Conservation (phyloP, 2,329 filamentous ascomycete species). For the Scytalidium lignicola region DNA sequence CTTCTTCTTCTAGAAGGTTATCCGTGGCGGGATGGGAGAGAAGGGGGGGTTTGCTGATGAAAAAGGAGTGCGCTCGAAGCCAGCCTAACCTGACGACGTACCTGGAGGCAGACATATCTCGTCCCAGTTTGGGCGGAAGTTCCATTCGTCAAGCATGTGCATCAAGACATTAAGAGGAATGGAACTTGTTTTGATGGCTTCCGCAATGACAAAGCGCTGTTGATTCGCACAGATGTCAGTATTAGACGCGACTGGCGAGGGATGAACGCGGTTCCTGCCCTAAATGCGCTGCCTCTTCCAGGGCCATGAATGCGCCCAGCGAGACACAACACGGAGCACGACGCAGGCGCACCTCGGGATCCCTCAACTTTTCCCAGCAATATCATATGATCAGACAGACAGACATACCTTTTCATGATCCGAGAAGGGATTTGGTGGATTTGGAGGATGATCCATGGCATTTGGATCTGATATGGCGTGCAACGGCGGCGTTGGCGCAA, state of each 20-base stretch:
- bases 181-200: slow-evolving; percentile 43
- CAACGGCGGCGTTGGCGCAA: slow-evolving; percentile 1
- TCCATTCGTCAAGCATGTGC: slow-evolving; percentile 36
- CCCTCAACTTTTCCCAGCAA: slow-evolving; percentile 1
- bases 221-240: slow-evolving; percentile 13
- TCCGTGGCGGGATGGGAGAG: slow-evolving; percentile 4
- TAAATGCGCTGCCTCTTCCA: slow-evolving; percentile 1
- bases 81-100: slow-evolving; percentile 27
- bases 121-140: slow-evolving; percentile 41
- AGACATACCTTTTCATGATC: slow-evolving; percentile 28
- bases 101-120: slow-evolving; percentile 44
- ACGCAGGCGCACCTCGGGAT: neutral
- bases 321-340: slow-evolving; percentile 9
- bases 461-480: neutral
- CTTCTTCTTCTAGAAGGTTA: neutral
- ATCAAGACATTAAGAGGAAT: slow-evolving; percentile 39
- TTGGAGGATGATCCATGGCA: slow-evolving; percentile 16
- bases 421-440: slow-evolving; percentile 13
- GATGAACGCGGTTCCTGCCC: slow-evolving; percentile 5
- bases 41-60: slow-evolving; percentile 12
- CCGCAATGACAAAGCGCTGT: slow-evolving; percentile 40
- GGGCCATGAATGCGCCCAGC: slow-evolving; percentile 10
- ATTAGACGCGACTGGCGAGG: slow-evolving; percentile 15
- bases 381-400: neutral
- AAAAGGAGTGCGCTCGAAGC: slow-evolving; percentile 4